phyloP scores from a whole-genome alignment of 768 basidiomycete species.

The Trametes cinnabarina region DNA sequence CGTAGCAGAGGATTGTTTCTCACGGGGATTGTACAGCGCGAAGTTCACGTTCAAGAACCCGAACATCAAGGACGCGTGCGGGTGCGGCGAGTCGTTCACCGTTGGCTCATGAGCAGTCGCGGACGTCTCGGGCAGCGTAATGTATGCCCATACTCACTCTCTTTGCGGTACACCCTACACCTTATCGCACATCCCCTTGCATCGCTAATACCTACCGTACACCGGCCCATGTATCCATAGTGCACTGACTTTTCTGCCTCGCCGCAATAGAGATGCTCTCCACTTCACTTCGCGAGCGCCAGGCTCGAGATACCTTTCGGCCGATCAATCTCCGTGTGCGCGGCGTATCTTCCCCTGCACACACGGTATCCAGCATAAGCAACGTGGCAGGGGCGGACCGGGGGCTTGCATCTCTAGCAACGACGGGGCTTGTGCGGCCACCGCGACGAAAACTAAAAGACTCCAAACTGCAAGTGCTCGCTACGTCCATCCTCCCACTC shows the following conservation, averaged over 20 bases:
- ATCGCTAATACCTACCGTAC: slow-evolving; percentile 15
- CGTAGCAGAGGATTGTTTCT: slow-evolving; percentile 4
- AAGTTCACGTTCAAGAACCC: slow-evolving; percentile 87
- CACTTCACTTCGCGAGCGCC: not conserved
- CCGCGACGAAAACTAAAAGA: too few relatives aligned
- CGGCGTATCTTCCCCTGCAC: too few relatives aligned
- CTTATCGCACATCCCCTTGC: not conserved
- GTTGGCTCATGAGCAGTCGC: slow-evolving; percentile 36
- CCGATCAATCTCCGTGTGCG: not conserved
- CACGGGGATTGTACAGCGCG: slow-evolving; percentile 48
- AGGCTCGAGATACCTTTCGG: not conserved
- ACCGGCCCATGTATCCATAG: slow-evolving; percentile 16
- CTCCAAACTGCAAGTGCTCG: too few relatives aligned
- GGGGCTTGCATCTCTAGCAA: too few relatives aligned
- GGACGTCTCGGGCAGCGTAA: not conserved
- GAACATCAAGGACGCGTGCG: slow-evolving; percentile 92
- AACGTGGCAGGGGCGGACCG: too few relatives aligned
- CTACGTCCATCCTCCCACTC: too few relatives aligned
- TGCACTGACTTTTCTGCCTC: not conserved
- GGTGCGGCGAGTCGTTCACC: slow-evolving; percentile 91
- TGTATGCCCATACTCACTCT: not conserved
- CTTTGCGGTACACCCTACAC: not conserved
- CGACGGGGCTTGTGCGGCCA: too few relatives aligned
- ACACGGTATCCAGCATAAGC: too few relatives aligned
- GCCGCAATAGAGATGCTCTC: slow-evolving; percentile 8